These are phyloP conservation scores for Shiraia bambusicola DNA, from an alignment of 2,329 filamentous ascomycete species.

Conservation along the genomic window DNA sequence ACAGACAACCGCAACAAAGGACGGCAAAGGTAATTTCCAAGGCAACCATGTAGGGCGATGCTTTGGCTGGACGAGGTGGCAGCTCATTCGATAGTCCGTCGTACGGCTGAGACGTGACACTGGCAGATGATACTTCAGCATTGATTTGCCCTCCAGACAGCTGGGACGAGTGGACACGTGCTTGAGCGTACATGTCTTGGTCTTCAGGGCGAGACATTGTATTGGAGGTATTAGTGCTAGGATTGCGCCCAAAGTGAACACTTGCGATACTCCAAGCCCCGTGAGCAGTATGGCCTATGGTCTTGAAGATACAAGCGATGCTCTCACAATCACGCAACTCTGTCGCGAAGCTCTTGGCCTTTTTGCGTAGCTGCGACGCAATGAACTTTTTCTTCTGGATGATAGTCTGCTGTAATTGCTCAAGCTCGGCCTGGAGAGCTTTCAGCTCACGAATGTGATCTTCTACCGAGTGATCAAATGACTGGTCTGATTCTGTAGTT, in stretches of 20 bases:
- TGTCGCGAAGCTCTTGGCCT: constrained; percentile 38
- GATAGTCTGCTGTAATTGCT: constrained; percentile 42
- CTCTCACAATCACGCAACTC: constrained; percentile 48
- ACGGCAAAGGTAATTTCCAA: constrained; percentile 49
- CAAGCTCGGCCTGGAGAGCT: constrained; percentile 42
- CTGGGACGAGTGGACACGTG: constrained; percentile 18
- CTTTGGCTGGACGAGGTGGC: constrained; percentile 25
- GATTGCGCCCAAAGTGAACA: constrained; percentile 29
- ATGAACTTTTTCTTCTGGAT: constrained; percentile 41
- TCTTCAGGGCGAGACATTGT: constrained; percentile 30
- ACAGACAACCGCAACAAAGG: constrained; percentile 48
- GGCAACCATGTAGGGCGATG: constrained; percentile 40
- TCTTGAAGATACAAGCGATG: constrained; percentile 46
- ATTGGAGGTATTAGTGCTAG: constrained; percentile 13
- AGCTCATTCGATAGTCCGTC: constrained; percentile 17
- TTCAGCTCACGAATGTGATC: constrained; percentile 46
- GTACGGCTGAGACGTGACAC: constrained; percentile 17
- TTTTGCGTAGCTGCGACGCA: constrained; percentile 31
- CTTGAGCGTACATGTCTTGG: constrained; percentile 18
- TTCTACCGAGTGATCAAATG: constrained; percentile 30
- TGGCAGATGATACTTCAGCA: constrained; percentile 1
- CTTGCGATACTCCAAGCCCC: constrained; percentile 36
- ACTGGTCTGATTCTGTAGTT: constrained; percentile 1
- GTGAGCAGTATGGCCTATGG: constrained; percentile 41
- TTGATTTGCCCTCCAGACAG: constrained; percentile 17